Conservation (phyloP, 805 yeast genomes). For the Maudiozyma bulderi region DNA sequence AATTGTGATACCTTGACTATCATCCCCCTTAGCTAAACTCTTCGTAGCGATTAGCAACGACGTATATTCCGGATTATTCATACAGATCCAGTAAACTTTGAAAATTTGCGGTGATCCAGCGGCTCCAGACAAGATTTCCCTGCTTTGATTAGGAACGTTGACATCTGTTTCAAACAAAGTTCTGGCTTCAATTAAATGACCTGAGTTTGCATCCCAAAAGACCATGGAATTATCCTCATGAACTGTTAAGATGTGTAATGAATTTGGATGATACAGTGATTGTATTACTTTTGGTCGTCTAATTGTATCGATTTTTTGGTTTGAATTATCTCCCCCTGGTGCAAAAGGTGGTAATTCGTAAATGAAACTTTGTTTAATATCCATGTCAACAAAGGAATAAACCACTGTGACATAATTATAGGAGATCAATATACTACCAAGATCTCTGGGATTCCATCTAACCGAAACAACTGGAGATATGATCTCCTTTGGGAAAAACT, state of each 20-base stretch:
- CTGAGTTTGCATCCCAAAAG: constrained; percentile 87
- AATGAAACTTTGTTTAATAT: constrained; percentile 44
- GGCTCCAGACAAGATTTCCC: constrained; percentile 8
- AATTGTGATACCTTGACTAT: constrained; percentile 36
- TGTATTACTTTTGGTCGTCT: constrained; percentile 37
- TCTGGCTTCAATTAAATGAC: constrained; percentile 65
- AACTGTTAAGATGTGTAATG: constrained; percentile 68
- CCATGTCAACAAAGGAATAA: constrained; percentile 55
- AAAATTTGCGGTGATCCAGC: constrained; percentile 33
- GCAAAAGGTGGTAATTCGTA: constrained; percentile 60
- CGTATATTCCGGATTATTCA: constrained; percentile 70
- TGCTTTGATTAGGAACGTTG: constrained; percentile 37
- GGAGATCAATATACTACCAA: constrained; percentile 65
- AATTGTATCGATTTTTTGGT: constrained; percentile 12
- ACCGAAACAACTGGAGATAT: constrained; percentile 57
- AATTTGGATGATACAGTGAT: constrained; percentile 87
- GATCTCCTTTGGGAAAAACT: constrained; percentile 47
- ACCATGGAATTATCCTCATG: constrained; percentile 79
- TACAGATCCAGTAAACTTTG: constrained; percentile 69
- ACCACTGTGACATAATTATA: constrained; percentile 61
- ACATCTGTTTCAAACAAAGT: constrained; percentile 56
- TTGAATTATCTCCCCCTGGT: constrained; percentile 53
- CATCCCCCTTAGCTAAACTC: constrained; percentile 41
- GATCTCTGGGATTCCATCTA: constrained; percentile 82
- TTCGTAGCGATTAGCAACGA: constrained; percentile 56